Evolutionary conservation across 2,329 filamentous ascomycete genomes (phyloP).

Genomic region (Chalaropsis thielavioides): DNA sequence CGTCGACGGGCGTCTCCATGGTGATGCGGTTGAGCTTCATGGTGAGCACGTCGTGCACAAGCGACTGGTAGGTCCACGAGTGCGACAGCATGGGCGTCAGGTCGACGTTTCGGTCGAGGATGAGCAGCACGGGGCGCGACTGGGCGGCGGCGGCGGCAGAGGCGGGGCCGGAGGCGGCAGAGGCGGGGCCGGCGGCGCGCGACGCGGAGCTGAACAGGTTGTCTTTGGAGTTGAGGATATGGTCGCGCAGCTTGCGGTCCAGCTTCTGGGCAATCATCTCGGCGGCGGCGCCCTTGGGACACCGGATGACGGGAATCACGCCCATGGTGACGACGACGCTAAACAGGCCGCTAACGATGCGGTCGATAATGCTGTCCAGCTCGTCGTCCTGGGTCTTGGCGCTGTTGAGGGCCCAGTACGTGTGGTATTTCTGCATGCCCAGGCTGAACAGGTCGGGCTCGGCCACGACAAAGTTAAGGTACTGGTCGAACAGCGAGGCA

Average conservation of each 20-base stretch:
- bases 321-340: slow-evolving; percentile 98
- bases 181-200: slow-evolving; percentile 32
- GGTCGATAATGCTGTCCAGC: slow-evolving; percentile 73
- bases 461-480: slow-evolving; percentile 91
- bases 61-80: slow-evolving; percentile 66
- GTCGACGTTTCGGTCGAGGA: slow-evolving; percentile 91
- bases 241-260: slow-evolving; percentile 88
- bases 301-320: slow-evolving; percentile 87
- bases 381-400: slow-evolving; percentile 80
- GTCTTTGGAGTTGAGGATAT: slow-evolving; percentile 94
- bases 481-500: slow-evolving; percentile 88
- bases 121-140: slow-evolving; percentile 75
- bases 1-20: slow-evolving; percentile 69
- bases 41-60: slow-evolving; percentile 52
- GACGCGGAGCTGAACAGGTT: slow-evolving; percentile 60
- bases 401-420: slow-evolving; percentile 94
- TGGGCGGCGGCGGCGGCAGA: slow-evolving; percentile 40
- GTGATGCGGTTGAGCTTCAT: slow-evolving; percentile 78
- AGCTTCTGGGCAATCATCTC: slow-evolving; percentile 90
- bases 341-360: slow-evolving; percentile 90
- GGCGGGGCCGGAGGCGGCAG: slow-evolving; percentile 49
- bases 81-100: slow-evolving; percentile 97
- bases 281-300: slow-evolving; percentile 80
- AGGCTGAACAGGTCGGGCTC: slow-evolving; percentile 93
- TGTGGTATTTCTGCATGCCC: slow-evolving; percentile 77